Evolutionary conservation across 2,329 filamentous ascomycete genomes (phyloP), one percentile per base, ranked within the genome.

Genomic region (Ilyonectria mors-panacis): DNA sequence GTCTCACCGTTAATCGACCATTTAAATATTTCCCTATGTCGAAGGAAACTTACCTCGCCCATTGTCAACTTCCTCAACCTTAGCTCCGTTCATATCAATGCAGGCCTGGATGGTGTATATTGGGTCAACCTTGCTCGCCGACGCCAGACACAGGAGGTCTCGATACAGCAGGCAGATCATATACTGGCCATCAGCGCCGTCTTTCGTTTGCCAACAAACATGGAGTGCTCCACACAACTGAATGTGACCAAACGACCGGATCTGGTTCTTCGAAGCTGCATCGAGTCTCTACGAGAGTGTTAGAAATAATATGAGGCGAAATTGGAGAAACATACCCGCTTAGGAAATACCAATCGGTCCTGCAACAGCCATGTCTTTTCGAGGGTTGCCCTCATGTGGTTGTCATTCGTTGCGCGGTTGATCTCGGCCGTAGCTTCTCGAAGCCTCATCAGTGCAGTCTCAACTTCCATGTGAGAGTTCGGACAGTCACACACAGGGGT

Each of bases 401-500:
- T 89, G 75, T 96, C 93, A 66, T 94, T 91, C 26, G 93, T 95
- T n/a, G 93, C 93, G 65, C 89, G 86, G 77, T 98, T 97, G 78
- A 98, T 94, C 73, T 92, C 92, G 5, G 88, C 86, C 2, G 94
- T 94, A 15, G 92, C 89, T 77, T 93, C 90, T 44, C 93, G 90
- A 44, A 98, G 84, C 55, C 90, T 86, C 59, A 90, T 87, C 35
- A 97, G 84, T 0, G 93, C 87, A 70, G 90, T 91, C 66, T 94
- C 91, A 19, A 98, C 89, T 59, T 94, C 92, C 78, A 92, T 90
- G 79, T 97, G 93, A 1, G 94, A 92, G 67, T 90, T 90, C 0
- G 94, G 94, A 75, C 94, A 97, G 77, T 98, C 95, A 62, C 88
- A 91, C 1, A 94, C 93, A 2, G 94, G 93, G 0, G 95, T 98